Conservation (phyloP, 2,329 filamentous ascomycete species). For the Macroventuria anomochaeta region DNA sequence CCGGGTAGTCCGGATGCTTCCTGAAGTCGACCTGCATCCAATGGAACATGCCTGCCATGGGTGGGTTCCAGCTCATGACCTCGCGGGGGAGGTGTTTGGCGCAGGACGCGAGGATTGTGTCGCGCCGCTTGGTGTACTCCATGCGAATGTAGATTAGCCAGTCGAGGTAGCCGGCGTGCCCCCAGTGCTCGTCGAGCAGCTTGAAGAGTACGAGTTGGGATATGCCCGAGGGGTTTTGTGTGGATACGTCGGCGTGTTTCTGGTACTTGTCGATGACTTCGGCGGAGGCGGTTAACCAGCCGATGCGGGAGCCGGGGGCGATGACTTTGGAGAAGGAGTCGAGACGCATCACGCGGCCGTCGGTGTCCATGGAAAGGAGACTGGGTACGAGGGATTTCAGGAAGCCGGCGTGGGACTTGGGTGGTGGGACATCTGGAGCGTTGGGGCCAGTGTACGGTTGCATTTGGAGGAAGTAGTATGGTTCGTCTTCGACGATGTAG, state of each 20-base stretch:
- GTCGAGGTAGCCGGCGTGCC: conserved; percentile 84
- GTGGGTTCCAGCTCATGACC: conserved; percentile 79
- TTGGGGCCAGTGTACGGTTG: conserved; percentile 70
- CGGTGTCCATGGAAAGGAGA: conserved; percentile 78
- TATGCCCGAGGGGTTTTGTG: conserved; percentile 85
- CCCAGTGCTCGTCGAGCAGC: conserved; percentile 92
- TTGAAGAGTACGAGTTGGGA: conserved; percentile 86
- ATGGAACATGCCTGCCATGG: conserved; percentile 93
- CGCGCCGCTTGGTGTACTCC: conserved; percentile 80
- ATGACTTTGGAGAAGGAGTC: conserved; percentile 95
- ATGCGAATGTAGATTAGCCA: conserved; percentile 85
- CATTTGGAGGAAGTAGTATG: conserved; percentile 94
- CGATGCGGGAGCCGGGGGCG: conserved; percentile 78
- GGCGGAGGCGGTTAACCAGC: conserved; percentile 88
- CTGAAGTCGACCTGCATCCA: conserved; percentile 75
- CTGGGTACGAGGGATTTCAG: conserved; percentile 75
- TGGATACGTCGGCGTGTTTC: conserved; percentile 81
- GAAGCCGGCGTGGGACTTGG: conserved; percentile 73
- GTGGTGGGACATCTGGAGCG: conserved; percentile 60
- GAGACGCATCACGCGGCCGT: conserved; percentile 87
- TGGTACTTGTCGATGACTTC: conserved; percentile 84
- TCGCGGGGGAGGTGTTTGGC: conserved; percentile 76
- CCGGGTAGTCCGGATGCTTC: conserved; percentile 66
- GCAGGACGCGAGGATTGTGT: conserved; percentile 80
- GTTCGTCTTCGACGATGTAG: conserved; percentile 89